phyloP scores from a whole-genome alignment of 495 filamentous ascomycete species.

The Podospora australis region DNA sequence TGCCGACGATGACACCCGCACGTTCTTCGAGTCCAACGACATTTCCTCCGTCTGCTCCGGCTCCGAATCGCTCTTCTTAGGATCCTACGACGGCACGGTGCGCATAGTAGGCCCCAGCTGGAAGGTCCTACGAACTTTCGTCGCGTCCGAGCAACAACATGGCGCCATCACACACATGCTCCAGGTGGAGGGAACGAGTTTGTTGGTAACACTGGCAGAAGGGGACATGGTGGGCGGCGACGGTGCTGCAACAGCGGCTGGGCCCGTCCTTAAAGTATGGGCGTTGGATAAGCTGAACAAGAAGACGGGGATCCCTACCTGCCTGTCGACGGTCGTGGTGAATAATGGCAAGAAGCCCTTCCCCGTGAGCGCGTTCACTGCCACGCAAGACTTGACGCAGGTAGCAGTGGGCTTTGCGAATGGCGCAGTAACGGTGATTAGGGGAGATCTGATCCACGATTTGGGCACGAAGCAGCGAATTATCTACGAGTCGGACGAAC shows the following conservation, averaged over 20 bases:
- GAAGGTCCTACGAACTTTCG: constrained; percentile 81
- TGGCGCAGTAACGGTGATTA: constrained; percentile 85
- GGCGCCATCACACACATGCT: constrained; percentile 85
- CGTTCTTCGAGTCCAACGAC: constrained; percentile 43
- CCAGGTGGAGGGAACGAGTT: constrained; percentile 79
- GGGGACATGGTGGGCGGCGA: neutral
- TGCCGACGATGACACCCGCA: constrained; percentile 56
- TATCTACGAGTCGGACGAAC: constrained; percentile 94
- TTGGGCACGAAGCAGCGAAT: constrained; percentile 92
- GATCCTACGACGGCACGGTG: constrained; percentile 73
- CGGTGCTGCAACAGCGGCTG: constrained; percentile 57
- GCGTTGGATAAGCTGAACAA: constrained; percentile 89
- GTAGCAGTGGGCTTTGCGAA: constrained; percentile 94
- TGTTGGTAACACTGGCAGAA: constrained; percentile 73
- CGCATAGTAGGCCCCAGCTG: constrained; percentile 81
- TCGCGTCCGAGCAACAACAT: constrained; percentile 61
- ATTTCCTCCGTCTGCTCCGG: constrained; percentile 66
- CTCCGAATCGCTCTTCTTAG: constrained; percentile 85
- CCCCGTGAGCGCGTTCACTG: constrained; percentile 85
- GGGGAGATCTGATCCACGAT: constrained; percentile 92
- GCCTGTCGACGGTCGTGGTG: constrained; percentile 74
- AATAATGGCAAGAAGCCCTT: constrained; percentile 91
- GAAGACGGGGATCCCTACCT: constrained; percentile 83
- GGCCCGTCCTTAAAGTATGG: constrained; percentile 87
- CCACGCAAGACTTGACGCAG: constrained; percentile 80